phyloP scores from a whole-genome alignment of 2,329 filamentous ascomycete genomes.

The Akanthomyces uredinophilus region DNA sequence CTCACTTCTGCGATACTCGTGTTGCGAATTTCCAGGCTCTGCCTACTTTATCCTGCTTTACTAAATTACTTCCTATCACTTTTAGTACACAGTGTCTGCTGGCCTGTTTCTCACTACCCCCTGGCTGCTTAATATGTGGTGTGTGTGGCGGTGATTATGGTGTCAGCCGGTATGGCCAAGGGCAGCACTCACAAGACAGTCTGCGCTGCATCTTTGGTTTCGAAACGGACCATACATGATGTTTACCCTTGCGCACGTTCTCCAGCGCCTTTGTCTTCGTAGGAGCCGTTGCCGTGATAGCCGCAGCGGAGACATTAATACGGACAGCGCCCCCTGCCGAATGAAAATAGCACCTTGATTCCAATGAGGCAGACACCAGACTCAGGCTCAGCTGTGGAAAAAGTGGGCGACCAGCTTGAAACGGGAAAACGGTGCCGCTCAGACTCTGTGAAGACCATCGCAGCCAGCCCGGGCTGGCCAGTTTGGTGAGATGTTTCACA shows the following conservation, averaged over 20 bases:
- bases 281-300: slow-evolving; percentile 7
- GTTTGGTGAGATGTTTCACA: not conserved
- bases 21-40: too few species aligned
- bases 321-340: too few species aligned
- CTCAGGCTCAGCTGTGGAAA: not conserved
- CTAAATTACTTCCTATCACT: too few species aligned
- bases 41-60: too few species aligned
- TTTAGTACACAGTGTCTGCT: too few species aligned
- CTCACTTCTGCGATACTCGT: too few species aligned
- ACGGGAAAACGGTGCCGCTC: not conserved
- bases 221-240: not conserved
- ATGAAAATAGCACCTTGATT: not conserved
- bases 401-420: not conserved
- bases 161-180: not conserved
- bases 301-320: not conserved
- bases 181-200: not conserved
- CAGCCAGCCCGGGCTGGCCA: not conserved
- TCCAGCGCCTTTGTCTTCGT: not conserved
- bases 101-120: too few species aligned
- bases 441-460: not conserved
- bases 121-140: not conserved
- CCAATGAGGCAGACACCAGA: not conserved
- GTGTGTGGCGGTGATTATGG: not conserved
- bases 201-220: not conserved
- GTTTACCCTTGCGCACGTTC: not conserved